These are phyloP conservation scores for Leishmania arabica DNA, from an alignment of 208 protist genomes.

Conservation along the genomic window DNA sequence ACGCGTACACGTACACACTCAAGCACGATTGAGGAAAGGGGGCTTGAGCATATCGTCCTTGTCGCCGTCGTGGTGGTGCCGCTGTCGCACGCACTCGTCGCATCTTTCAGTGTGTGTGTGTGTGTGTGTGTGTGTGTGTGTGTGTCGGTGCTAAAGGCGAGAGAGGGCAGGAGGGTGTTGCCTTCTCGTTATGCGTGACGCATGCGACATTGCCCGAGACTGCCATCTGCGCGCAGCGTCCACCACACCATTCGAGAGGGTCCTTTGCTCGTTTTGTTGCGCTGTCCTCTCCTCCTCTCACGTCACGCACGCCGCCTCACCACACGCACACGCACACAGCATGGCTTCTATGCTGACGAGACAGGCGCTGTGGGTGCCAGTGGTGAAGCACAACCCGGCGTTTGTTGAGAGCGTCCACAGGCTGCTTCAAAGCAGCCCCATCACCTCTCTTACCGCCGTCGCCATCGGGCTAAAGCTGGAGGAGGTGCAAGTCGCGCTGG, in stretches of 20 bases:
- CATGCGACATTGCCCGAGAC: background rate
- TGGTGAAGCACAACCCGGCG: slow-evolving; percentile 45
- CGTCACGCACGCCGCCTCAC: background rate
- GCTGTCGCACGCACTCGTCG: background rate
- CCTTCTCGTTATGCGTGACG: background rate
- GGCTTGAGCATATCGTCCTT: background rate
- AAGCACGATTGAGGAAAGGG: background rate
- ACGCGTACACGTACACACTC: slow-evolving; percentile 2
- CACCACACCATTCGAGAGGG: background rate
- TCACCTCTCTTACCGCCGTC: slow-evolving; percentile 28
- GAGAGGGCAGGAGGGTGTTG: no score
- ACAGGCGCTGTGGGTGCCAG: slow-evolving; percentile 65
- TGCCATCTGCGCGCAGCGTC: background rate
- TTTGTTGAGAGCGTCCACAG: slow-evolving; percentile 34
- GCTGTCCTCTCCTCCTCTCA: slow-evolving; percentile 2
- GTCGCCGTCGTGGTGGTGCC: background rate
- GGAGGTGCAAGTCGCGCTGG: slow-evolving; percentile 43
- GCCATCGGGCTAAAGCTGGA: slow-evolving; percentile 39
- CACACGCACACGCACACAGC: background rate
- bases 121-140: no score
- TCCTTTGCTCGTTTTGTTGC: background rate
- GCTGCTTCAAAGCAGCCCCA: slow-evolving; percentile 48
- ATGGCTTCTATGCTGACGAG: slow-evolving; percentile 46
- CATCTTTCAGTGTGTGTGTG: background rate
- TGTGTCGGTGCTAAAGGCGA: background rate